Percentiles rank a stretch among this genome's conserved stretches.
Conservation (phyloP, 208 protist genomes). For the Trypanosoma theileri region DNA sequence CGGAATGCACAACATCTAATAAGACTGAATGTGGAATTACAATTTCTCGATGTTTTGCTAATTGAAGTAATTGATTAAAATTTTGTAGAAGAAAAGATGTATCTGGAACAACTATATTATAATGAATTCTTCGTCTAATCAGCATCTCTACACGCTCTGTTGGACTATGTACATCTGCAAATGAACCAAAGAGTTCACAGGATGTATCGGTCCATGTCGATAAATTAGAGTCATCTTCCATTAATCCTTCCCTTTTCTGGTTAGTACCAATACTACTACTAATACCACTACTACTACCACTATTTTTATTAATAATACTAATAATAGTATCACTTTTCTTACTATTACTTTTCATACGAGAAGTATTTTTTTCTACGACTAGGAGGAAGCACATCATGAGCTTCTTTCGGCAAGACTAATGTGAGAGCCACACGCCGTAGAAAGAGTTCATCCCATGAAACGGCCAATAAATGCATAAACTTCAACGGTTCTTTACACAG, state of each 20-base stretch:
- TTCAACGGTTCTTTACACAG: conserved; percentile 45
- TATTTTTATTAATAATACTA: conserved; percentile 1
- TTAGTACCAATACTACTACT: neutral
- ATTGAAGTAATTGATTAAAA: conserved; percentile 63
- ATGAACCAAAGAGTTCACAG: conserved; percentile 25
- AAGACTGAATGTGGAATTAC: conserved; percentile 76
- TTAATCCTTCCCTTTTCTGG: neutral
- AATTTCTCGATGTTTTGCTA: conserved; percentile 71
- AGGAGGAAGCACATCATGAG: conserved; percentile 59
- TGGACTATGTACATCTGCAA: conserved; percentile 2
- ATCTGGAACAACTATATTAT: conserved; percentile 78
- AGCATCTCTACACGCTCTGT: conserved; percentile 39
- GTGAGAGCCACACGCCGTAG: conserved; percentile 49
- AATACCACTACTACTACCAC: conserved; percentile 1
- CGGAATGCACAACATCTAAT: conserved; percentile 48
- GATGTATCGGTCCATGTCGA: conserved; percentile 18
- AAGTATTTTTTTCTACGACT: conserved; percentile 2
- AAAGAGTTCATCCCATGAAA: conserved; percentile 65
- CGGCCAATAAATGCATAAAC: conserved; percentile 47
- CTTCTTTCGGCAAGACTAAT: conserved; percentile 56
- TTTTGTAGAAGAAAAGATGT: conserved; percentile 43
- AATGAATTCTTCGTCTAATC: conserved; percentile 46
- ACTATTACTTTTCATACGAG: neutral
- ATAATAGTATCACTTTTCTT: neutral
- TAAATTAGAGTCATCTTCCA: neutral